Conservation (phyloP, 1,284 basidiomycete species). For the Ceratobasidium sp. region DNA sequence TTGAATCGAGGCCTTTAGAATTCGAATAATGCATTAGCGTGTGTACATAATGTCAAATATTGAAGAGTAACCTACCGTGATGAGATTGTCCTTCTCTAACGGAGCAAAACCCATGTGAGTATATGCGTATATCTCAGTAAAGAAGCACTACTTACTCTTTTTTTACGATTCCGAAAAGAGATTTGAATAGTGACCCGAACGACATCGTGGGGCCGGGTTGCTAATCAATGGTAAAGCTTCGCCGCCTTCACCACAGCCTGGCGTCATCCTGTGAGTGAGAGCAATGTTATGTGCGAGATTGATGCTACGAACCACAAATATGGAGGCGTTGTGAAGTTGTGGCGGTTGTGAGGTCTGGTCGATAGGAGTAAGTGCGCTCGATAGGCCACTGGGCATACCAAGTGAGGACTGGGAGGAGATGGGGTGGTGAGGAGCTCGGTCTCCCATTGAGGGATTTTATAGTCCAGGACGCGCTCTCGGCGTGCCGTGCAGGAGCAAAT, state of each 20-base stretch:
- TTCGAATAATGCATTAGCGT: too few relatives aligned
- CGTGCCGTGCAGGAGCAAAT: too few relatives aligned
- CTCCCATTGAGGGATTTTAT: too few relatives aligned
- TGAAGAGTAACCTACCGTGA: too few relatives aligned
- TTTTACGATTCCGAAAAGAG: not conserved
- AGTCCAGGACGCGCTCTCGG: too few relatives aligned
- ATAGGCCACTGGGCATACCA: not conserved
- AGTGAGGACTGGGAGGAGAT: not conserved
- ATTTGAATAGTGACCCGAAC: not conserved
- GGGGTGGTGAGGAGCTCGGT: too few relatives aligned
- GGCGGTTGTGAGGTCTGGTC: not conserved
- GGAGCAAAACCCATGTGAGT: too few relatives aligned
- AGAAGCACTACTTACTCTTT: not conserved
- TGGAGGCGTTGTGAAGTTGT: not conserved
- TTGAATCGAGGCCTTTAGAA: too few relatives aligned
- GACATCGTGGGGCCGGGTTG: not conserved
- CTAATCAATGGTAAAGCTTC: not conserved
- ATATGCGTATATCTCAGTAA: too few relatives aligned
- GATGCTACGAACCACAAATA: not conserved
- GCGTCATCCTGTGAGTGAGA: not conserved
- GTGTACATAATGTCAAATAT: too few relatives aligned
- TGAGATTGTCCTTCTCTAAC: too few relatives aligned
- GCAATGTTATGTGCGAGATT: not conserved
- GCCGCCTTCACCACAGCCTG: slow-evolving; percentile 1
- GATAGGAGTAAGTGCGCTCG: not conserved